Conservation (phyloP, 2,329 filamentous ascomycete species). For the Blastomyces silverae region DNA sequence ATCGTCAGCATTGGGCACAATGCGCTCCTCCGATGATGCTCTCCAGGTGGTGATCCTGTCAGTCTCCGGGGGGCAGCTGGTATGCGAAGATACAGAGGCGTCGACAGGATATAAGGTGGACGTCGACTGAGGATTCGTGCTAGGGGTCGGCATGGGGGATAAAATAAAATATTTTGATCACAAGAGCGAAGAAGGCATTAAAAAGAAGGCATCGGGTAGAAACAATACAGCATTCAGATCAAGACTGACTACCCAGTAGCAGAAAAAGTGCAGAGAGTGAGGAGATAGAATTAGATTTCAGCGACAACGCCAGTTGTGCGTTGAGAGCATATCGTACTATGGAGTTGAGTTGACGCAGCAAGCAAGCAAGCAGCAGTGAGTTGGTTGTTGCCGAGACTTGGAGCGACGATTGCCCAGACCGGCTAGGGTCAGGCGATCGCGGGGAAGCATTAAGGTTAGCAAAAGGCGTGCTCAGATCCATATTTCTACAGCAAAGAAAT, state of each 20-base stretch:
- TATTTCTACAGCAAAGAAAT: background rate
- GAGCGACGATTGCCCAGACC: background rate
- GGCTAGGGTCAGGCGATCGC: slow-evolving; percentile 36
- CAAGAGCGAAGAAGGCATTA: slow-evolving; percentile 21
- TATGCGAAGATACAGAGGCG: slow-evolving; percentile 40
- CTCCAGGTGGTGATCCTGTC: slow-evolving; percentile 33
- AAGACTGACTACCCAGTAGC: slow-evolving; percentile 11
- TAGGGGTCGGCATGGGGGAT: slow-evolving; percentile 47
- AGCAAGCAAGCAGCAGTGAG: background rate
- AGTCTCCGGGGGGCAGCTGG: slow-evolving; percentile 47
- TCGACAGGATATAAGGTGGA: slow-evolving; percentile 41
- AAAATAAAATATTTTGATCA: slow-evolving; percentile 24
- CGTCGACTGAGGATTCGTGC: slow-evolving; percentile 39
- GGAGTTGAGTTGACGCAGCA: background rate
- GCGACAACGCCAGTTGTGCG: slow-evolving; percentile 4
- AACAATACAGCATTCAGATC: slow-evolving; percentile 22
- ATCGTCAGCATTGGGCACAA: slow-evolving; percentile 26
- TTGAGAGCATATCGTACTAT: slow-evolving; percentile 2
- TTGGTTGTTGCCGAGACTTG: background rate
- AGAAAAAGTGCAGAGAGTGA: background rate
- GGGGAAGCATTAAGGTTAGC: slow-evolving; percentile 10
- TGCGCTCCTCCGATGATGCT: slow-evolving; percentile 28
- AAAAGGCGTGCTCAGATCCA: background rate
- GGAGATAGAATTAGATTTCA: slow-evolving; percentile 6
- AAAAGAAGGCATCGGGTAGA: slow-evolving; percentile 34